Evolutionary conservation across 164 flowering plant species (phyloP), one percentile per base, ranked within the genome.

Genomic region (Annona cherimola): DNA sequence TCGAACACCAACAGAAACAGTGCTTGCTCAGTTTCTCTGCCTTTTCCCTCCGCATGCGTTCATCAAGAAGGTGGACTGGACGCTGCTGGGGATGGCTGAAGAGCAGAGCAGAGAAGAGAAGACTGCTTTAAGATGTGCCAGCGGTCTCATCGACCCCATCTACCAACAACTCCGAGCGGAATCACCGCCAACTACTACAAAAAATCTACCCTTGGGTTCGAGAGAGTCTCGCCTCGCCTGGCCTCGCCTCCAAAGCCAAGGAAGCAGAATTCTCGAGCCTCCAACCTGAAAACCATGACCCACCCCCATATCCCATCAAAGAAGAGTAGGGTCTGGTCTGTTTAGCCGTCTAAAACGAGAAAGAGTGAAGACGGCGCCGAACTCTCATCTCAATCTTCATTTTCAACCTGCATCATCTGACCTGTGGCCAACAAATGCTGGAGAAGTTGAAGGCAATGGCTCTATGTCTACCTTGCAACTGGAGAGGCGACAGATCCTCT

Each of bases 51-150:
- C 77, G 41, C 66, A 72, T 11, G 45, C 42, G 1, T 55, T 69
- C 1, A 69, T 86, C 5, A 78, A 75, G 73, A 83, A 73, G 86
- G 85, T 86, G 86, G 88, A 74, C 82, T 26, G 84, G 11, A 12
- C 4, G 9, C 26, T 0, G 66, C 43, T 2, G 1, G 0, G 16
- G 46, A 1, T 1, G 70, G 46, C 0, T 57, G 65, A 67, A 63
- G 69, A 12, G 77, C 69, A 0, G 81, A 79, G 45, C 71, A 75
- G 35, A 41, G 20, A 2, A 81, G 71, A 0, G 68, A 72, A 11
- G 72, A 69, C 2, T 68, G 64, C 20, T 66, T 81, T 18, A 6
- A 57, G 16, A 45, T 55, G 26, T 40, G 4, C 57, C 4, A 76
- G 54, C 66, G 80, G 79, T 1, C 76, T 77, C 14, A 75, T 86